A percentile compares a stretch with the other conserved stretches of the same genome.
These are phyloP conservation scores for Cladosporium sp. DNA, from an alignment of 2,329 filamentous ascomycete species.

Conservation along the genomic window DNA sequence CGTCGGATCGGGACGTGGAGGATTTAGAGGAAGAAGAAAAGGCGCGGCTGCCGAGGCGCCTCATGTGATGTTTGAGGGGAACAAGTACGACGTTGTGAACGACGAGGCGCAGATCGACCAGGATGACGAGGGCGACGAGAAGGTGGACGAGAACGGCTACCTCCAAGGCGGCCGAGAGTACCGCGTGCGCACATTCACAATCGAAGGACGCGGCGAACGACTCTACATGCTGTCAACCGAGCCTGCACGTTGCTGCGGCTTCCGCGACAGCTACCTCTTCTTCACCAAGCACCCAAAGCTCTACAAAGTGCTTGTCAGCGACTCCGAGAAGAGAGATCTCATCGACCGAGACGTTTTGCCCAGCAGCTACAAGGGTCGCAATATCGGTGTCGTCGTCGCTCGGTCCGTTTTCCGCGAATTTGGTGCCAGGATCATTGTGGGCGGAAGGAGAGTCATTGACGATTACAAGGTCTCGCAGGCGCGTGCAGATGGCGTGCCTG, in stretches of 20 bases:
- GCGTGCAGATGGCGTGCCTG: slow-evolving; percentile 70
- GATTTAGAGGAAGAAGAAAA: slow-evolving; percentile 69
- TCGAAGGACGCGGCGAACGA: slow-evolving; percentile 74
- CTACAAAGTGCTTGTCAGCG: slow-evolving; percentile 96
- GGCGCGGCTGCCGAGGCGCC: slow-evolving; percentile 71
- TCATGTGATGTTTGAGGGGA: slow-evolving; percentile 84
- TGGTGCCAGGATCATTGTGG: slow-evolving; percentile 88
- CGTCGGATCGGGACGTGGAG: slow-evolving; percentile 45
- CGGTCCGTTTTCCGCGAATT: slow-evolving; percentile 97
- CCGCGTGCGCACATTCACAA: slow-evolving; percentile 89
- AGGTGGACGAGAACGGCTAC: slow-evolving; percentile 85
- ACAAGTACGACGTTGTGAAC: slow-evolving; percentile 80
- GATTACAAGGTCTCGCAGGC: slow-evolving; percentile 82
- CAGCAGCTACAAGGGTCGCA: slow-evolving; percentile 96
- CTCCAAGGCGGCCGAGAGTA: slow-evolving; percentile 84
- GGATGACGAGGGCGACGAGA: slow-evolving; percentile 82
- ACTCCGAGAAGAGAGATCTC: slow-evolving; percentile 94
- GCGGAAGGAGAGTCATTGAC: slow-evolving; percentile 77
- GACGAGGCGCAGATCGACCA: slow-evolving; percentile 89
- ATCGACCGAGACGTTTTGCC: slow-evolving; percentile 95
- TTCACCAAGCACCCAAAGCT: slow-evolving; percentile 97
- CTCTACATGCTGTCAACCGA: slow-evolving; percentile 99
- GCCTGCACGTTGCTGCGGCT: slow-evolving; percentile 91
- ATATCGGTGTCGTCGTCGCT: slow-evolving; percentile 94
- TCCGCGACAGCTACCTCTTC: slow-evolving; percentile 96